Base-by-base conservation (phyloP, 352 stramenopile species). In the Phytophthora cryptogea region DNA sequence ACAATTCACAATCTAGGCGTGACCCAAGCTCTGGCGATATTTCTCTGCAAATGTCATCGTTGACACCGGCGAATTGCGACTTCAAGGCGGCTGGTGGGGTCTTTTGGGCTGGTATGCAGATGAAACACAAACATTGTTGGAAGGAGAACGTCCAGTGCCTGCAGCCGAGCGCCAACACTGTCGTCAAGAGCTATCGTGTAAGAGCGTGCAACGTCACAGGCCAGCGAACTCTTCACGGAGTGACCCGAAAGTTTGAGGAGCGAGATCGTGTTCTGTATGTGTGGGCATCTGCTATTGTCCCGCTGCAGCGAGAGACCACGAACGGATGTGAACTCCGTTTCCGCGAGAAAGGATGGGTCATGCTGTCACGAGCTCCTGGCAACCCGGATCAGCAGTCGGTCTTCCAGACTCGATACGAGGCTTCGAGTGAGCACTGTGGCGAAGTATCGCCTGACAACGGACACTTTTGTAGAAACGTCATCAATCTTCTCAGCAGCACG, bases 191-290 rank as follows among this genome's bases (percentile, higher is more conserved):
- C 23, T 59, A 59, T 31, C n/a, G 43, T 23, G 23, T 59, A 16
- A 27, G 17, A 37, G 51, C 27, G n/a, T 7, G 14, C 6, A 31
- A 23, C 10, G 16, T 28, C 8, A 17, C 27, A 13, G 17, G 31
- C 13, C 8, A 33, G 14, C 23, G 16, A 0, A 51, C 42, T 13
- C 40, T 59, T 8, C 51, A 59, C 6, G 51, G 40, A 30, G 54
- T 55, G 33, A 47, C 54, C 13, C 45, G 45, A 10, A 63, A 63
- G 17, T 20, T 56, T 20, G 45, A 55, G 36, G 28, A 51, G 54
- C 54, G 35, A 14, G 26, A 55, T 17, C 54, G 54, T 7, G 49
- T 62, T n/a, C 27, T 59, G 17, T 45, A 51, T 14, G 20, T 59
- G 17, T 59, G 51, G 51, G 23, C 51, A 17, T 50, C 51, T 23